These are phyloP conservation scores for Russula lepida DNA, from an alignment of 768 basidiomycete species.

Conservation along the genomic window DNA sequence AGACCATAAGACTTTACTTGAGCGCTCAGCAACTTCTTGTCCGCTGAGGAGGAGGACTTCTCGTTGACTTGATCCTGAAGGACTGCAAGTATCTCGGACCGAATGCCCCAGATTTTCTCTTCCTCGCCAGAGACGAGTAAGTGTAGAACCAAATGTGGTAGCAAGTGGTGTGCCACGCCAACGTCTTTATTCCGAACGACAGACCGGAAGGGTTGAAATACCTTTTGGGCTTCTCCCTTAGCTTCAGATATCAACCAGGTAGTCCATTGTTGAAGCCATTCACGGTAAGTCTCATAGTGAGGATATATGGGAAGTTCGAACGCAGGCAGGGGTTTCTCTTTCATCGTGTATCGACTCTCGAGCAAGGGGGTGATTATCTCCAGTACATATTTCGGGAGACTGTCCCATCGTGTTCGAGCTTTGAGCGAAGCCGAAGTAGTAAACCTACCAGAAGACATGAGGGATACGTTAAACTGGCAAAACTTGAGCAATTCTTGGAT, in stretches of 20 bases:
- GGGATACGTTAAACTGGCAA: slow-evolving; percentile 76
- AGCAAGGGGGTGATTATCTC: slow-evolving; percentile 84
- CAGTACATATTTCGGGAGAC: slow-evolving; percentile 70
- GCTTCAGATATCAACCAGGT: slow-evolving; percentile 65
- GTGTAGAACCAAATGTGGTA: slow-evolving; percentile 88
- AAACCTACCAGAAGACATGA: slow-evolving; percentile 47
- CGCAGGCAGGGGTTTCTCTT: slow-evolving; percentile 27
- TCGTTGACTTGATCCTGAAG: slow-evolving; percentile 78
- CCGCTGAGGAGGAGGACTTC: slow-evolving; percentile 47
- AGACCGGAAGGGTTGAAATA: slow-evolving; percentile 74
- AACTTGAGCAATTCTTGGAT: slow-evolving; percentile 87
- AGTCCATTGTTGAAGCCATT: slow-evolving; percentile 94
- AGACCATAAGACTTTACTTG: slow-evolving; percentile 47
- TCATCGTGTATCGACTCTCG: slow-evolving; percentile 48
- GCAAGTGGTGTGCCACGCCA: slow-evolving; percentile 81
- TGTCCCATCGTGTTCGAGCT: slow-evolving; percentile 69
- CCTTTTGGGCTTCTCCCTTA: slow-evolving; percentile 47
- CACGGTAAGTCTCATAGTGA: slow-evolving; percentile 71
- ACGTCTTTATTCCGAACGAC: slow-evolving; percentile 84
- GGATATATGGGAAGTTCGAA: slow-evolving; percentile 72
- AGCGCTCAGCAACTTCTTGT: slow-evolving; percentile 87
- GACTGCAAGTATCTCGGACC: slow-evolving; percentile 68
- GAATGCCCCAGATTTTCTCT: slow-evolving; percentile 54
- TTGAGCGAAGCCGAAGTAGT: slow-evolving; percentile 47
- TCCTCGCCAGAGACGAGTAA: slow-evolving; percentile 70